These are phyloP conservation scores for Mycena galopus DNA, from an alignment of 768 basidiomycete species.

Conservation along the genomic window DNA sequence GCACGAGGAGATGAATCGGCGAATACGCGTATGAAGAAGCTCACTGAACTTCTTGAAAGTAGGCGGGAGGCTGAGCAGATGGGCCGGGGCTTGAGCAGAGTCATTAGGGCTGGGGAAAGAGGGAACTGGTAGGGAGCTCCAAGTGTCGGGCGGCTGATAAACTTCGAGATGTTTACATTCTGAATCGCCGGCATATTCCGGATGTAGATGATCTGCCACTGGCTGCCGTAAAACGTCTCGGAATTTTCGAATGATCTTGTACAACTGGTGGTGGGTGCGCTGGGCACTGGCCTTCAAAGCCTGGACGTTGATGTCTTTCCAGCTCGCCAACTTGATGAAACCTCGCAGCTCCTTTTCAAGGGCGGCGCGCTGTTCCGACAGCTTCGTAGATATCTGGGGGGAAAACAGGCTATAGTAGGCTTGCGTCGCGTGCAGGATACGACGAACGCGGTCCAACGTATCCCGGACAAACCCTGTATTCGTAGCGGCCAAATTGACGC, in stretches of 20 bases:
- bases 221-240: slow-evolving; percentile 90
- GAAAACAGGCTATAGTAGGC: slow-evolving; percentile 76
- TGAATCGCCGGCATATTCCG: slow-evolving; percentile 49
- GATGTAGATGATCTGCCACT: slow-evolving; percentile 56
- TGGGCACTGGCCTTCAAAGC: slow-evolving; percentile 93
- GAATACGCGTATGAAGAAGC: slow-evolving; percentile 59
- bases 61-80: slow-evolving; percentile 61
- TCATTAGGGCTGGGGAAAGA: slow-evolving; percentile 34
- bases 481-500: slow-evolving; percentile 49
- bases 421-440: slow-evolving; percentile 72
- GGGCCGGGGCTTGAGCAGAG: slow-evolving; percentile 40
- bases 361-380: slow-evolving; percentile 66
- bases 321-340: slow-evolving; percentile 95
- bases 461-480: slow-evolving; percentile 46
- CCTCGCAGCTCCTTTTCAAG: slow-evolving; percentile 87
- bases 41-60: slow-evolving; percentile 66
- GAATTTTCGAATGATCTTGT: slow-evolving; percentile 92
- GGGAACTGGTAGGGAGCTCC: slow-evolving; percentile 9
- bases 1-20: slow-evolving; percentile 55
- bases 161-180: slow-evolving; percentile 46
- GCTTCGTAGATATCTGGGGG: slow-evolving; percentile 56
- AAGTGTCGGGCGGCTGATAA: slow-evolving; percentile 14
- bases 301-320: slow-evolving; percentile 97
- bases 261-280: slow-evolving; percentile 90
- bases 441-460: slow-evolving; percentile 63